phyloP scores from a whole-genome alignment of 1,284 basidiomycete genomes.

The Naganishia sp. region DNA sequence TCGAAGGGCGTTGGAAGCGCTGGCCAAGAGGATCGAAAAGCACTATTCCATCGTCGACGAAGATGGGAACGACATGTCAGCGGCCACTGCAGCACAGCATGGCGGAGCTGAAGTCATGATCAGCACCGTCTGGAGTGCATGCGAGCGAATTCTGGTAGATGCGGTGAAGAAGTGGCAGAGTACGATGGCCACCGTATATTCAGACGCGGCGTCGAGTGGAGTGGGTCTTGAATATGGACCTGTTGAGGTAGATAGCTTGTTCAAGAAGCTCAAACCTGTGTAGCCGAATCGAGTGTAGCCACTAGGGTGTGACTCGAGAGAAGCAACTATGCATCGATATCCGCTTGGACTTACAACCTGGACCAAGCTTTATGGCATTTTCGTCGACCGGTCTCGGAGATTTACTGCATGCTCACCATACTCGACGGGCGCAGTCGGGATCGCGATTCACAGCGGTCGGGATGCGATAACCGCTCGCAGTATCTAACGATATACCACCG shows the following conservation, averaged over 20 bases:
- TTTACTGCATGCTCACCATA: no score
- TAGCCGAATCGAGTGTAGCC: background rate
- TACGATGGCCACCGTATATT: constrained; percentile 74
- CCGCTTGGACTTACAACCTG: no score
- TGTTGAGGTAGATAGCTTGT: constrained; percentile 74
- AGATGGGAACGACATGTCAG: constrained; percentile 11
- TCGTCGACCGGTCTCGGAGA: no score
- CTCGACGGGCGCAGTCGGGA: no score
- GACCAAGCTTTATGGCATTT: no score
- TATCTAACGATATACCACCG: no score
- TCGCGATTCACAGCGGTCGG: no score
- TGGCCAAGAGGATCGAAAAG: constrained; percentile 91
- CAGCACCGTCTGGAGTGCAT: constrained; percentile 81
- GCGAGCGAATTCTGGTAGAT: constrained; percentile 74
- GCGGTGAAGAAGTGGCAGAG: constrained; percentile 69
- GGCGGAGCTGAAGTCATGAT: constrained; percentile 65
- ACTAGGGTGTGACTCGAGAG: background rate
- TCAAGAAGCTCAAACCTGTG: constrained; percentile 55
- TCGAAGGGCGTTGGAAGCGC: constrained; percentile 74
- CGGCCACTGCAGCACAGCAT: constrained; percentile 2
- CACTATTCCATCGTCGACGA: constrained; percentile 63
- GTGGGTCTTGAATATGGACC: constrained; percentile 70
- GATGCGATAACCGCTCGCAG: no score
- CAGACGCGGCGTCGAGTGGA: constrained; percentile 59
- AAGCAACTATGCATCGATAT: no score